Percentiles rank a stretch among this genome's conserved stretches.
These are phyloP conservation scores for Durotheca rogersii DNA, from an alignment of 495 filamentous ascomycete species.

Conservation along the genomic window DNA sequence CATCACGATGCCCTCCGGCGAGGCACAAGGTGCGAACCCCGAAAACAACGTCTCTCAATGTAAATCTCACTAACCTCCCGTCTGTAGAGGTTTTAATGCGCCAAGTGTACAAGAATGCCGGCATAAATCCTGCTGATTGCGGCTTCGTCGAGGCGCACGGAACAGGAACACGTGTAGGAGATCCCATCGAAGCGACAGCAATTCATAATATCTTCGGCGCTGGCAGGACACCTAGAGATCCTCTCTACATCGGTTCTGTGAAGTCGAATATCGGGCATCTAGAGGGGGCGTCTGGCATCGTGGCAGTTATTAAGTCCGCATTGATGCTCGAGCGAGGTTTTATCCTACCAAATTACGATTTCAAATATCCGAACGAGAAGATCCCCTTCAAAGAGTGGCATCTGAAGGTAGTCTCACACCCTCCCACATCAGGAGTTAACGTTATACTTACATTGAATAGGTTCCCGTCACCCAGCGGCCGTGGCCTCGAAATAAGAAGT, in stretches of 20 bases:
- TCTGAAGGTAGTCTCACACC: slow-evolving; percentile 33
- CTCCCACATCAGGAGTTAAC: not conserved
- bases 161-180: slow-evolving; percentile 61
- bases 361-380: slow-evolving; percentile 46
- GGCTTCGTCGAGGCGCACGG: slow-evolving; percentile 55
- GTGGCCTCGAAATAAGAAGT: slow-evolving; percentile 44
- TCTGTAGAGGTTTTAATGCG: slow-evolving; percentile 45
- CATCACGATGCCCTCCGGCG: slow-evolving; percentile 58
- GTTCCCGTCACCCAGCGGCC: slow-evolving; percentile 34
- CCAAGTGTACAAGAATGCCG: slow-evolving; percentile 46
- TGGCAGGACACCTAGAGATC: slow-evolving; percentile 38
- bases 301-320: slow-evolving; percentile 59
- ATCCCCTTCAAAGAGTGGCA: slow-evolving; percentile 52
- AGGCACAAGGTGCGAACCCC: slow-evolving; percentile 52
- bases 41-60: not conserved
- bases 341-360: slow-evolving; percentile 52
- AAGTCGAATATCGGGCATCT: slow-evolving; percentile 64
- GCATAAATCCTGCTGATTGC: slow-evolving; percentile 43
- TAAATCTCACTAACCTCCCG: slow-evolving; percentile 16
- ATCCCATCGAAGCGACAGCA: slow-evolving; percentile 61
- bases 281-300: slow-evolving; percentile 58
- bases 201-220: slow-evolving; percentile 50
- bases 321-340: slow-evolving; percentile 59
- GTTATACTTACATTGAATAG: slow-evolving; percentile 9
- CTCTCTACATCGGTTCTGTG: slow-evolving; percentile 57